Evolutionary conservation across 75 land plant species (phyloP), one percentile per base, ranked within the genome.

Genomic region (Cupressus sempervirens): DNA sequence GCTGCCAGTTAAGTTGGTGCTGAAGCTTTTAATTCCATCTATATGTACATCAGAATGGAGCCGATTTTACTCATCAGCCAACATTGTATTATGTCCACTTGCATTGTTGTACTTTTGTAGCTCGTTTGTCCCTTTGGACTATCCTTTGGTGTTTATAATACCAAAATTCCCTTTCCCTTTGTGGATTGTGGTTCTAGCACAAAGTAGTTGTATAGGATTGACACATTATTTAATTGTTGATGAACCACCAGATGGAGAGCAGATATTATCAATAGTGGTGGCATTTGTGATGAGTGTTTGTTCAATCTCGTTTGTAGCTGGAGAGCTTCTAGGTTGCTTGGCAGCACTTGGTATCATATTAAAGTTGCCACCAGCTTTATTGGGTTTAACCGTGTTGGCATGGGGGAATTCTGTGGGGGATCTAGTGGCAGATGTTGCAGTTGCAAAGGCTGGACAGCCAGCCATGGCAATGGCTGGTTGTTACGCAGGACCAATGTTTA

Each of bases 391-490:
- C 70, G 98, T 97, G 15, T 90, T 97, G n/a, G 99, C 99, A 23
- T 97, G 99, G 99, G 99, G 99, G 46, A 97, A 96, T 85, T 97
- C 99, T 58, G 91, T 97, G 3, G 99, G 99, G 4, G 99, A 97
- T 79, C 91, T 97, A 79, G 98, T 97, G 50, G 99, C 99, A 68
- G 99, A 97, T 88, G 97, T 97, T 43, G 98, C 96, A 11, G 86
- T 97, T 46, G 99, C 99, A 15, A 91, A 90, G 82, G 94, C 98
- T 12, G 98, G 99, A 15, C 95, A 97, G 83, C 96, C 99, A 15
- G 93, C 94, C 32, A 92, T 94, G 93, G 98, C 99, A 1, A 93
- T 97, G 90, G 98, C 99, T 35, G 99, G 98, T 68, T 97, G 99
- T 85, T 97, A 96, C 90, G 99, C 98, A 40, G 98, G 99, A 6